phyloP scores from a whole-genome alignment of 2,329 filamentous ascomycete species.

The Colletotrichum sublineola region DNA sequence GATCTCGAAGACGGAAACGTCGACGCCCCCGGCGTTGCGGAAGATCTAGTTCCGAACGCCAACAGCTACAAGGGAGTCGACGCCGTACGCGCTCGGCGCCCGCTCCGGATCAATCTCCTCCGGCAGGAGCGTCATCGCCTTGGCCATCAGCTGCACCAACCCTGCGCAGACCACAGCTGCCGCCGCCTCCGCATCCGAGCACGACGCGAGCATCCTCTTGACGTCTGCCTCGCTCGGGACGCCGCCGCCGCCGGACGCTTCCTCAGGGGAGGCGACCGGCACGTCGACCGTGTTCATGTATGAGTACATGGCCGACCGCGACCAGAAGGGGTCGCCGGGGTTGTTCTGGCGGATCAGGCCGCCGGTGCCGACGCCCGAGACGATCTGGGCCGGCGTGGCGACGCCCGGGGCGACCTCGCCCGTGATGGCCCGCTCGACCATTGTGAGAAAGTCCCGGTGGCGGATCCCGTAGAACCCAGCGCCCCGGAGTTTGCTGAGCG shows the following conservation, averaged over 20 bases:
- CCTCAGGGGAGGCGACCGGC: slow-evolving; percentile 49
- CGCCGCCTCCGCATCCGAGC: slow-evolving; percentile 49
- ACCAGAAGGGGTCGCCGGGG: slow-evolving; percentile 67
- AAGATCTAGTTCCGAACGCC: slow-evolving; percentile 41
- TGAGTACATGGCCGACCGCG: slow-evolving; percentile 62
- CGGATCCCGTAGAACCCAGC: slow-evolving; percentile 68
- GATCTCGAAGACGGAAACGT: slow-evolving; percentile 39
- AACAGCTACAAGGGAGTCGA: slow-evolving; percentile 67
- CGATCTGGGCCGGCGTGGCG: slow-evolving; percentile 60
- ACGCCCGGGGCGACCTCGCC: slow-evolving; percentile 48
- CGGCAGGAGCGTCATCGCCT: slow-evolving; percentile 59
- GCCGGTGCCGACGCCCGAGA: slow-evolving; percentile 68
- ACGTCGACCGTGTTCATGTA: slow-evolving; percentile 64
- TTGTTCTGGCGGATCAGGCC: slow-evolving; percentile 66
- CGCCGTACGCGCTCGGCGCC: slow-evolving; percentile 61
- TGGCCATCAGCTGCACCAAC: slow-evolving; percentile 57
- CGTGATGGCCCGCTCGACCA: slow-evolving; percentile 62
- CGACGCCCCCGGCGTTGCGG: slow-evolving; percentile 40
- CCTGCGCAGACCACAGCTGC: slow-evolving; percentile 53
- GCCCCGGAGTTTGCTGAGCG: slow-evolving; percentile 62
- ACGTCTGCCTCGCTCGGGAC: slow-evolving; percentile 43
- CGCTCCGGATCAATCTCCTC: slow-evolving; percentile 59
- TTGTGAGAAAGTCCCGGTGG: slow-evolving; percentile 62
- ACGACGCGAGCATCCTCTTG: slow-evolving; percentile 51
- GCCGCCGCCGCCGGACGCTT: slow-evolving; percentile 8